Evolutionary conservation across 768 basidiomycete genomes (phyloP).

Genomic region (Russula ochroleuca): DNA sequence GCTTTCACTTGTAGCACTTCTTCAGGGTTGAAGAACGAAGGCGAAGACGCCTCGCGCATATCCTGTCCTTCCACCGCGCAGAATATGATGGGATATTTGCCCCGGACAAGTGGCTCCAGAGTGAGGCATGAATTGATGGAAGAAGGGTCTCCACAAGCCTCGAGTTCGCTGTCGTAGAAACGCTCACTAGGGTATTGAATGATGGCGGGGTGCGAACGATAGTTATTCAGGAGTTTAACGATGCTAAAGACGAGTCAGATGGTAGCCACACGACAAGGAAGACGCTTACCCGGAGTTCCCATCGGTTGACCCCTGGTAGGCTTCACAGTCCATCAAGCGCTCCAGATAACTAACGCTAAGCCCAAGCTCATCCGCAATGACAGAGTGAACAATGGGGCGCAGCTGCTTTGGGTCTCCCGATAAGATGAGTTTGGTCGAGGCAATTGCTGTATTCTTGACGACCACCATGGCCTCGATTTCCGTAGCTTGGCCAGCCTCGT

Average conservation of each 20-base stretch:
- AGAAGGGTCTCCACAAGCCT: conserved; percentile 41
- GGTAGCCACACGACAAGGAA: background rate
- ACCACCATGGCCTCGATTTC: conserved; percentile 63
- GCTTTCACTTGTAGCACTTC: conserved; percentile 51
- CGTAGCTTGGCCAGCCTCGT: conserved; percentile 70
- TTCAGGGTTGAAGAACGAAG: conserved; percentile 67
- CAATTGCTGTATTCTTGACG: conserved; percentile 55
- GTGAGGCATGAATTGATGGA: conserved; percentile 33
- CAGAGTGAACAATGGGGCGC: conserved; percentile 61
- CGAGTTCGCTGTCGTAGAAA: conserved; percentile 55
- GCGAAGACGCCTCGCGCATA: conserved; percentile 60
- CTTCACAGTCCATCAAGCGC: conserved; percentile 36
- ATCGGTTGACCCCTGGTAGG: background rate
- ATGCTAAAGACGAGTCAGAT: conserved; percentile 38
- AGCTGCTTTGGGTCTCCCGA: conserved; percentile 71
- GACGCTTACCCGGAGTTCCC: conserved; percentile 10
- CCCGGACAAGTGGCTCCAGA: conserved; percentile 35
- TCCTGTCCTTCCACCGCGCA: conserved; percentile 65
- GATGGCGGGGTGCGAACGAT: conserved; percentile 58
- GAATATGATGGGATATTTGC: conserved; percentile 48
- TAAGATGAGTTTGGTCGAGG: conserved; percentile 52
- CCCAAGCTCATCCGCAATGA: conserved; percentile 51
- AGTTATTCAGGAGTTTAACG: conserved; percentile 61
- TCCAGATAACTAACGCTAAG: conserved; percentile 60
- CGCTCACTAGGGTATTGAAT: conserved; percentile 55